Conservation (phyloP, 2,329 filamentous ascomycete genomes). For the Alternaria solani region DNA sequence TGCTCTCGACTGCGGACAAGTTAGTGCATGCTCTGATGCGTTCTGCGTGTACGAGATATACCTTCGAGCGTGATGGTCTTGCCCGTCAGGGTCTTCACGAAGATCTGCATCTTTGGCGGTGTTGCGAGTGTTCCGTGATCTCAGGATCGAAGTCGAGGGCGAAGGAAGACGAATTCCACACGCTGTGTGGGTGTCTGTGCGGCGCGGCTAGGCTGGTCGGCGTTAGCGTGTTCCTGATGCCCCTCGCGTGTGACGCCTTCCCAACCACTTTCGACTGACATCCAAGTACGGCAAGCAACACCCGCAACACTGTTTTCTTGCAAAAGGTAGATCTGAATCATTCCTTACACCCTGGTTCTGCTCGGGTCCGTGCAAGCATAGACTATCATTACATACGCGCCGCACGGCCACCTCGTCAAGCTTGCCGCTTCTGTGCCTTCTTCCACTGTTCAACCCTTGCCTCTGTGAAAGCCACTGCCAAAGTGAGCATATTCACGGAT, state of each 20-base stretch:
- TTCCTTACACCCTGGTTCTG: too few relatives aligned
- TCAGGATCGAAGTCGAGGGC: slow-evolving; percentile 35
- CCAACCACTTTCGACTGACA: neutral
- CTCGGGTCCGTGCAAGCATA: neutral
- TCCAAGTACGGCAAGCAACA: neutral
- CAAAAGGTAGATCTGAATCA: neutral
- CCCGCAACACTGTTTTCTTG: neutral
- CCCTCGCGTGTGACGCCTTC: slow-evolving; percentile 21
- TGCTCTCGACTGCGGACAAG: slow-evolving; percentile 73
- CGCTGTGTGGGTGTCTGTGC: slow-evolving; percentile 26
- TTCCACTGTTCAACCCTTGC: slow-evolving; percentile 38
- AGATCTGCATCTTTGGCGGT: slow-evolving; percentile 60
- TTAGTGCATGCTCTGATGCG: neutral
- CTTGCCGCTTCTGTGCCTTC: slow-evolving; percentile 20
- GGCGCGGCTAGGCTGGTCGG: slow-evolving; percentile 20
- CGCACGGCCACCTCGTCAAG: neutral
- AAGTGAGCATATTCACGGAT: slow-evolving; percentile 59
- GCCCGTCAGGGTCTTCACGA: slow-evolving; percentile 99
- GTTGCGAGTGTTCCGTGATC: slow-evolving; percentile 39
- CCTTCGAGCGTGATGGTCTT: slow-evolving; percentile 98
- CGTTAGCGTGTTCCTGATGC: slow-evolving; percentile 4
- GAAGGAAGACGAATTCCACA: slow-evolving; percentile 27
- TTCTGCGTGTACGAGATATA: slow-evolving; percentile 52
- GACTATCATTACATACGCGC: neutral
- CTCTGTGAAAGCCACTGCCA: slow-evolving; percentile 61